Evolutionary conservation across 108 stramenopile species (phyloP).

Genomic region (Cyclotella sp.): DNA sequence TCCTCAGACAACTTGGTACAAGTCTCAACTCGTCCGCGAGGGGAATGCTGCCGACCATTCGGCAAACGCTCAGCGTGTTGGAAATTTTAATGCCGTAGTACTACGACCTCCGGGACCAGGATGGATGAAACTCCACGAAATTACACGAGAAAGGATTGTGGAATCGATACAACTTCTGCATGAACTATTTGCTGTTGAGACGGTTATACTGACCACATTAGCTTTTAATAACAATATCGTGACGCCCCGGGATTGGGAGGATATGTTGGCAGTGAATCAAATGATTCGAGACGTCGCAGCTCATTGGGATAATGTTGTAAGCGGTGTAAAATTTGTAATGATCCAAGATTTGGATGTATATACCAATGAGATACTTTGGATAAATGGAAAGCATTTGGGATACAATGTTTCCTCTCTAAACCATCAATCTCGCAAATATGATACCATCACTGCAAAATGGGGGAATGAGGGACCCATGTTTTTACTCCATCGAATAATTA

Average conservation of each 20-base stretch:
- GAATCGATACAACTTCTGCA: constrained; percentile 24
- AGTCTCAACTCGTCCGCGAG: background rate
- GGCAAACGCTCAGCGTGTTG: background rate
- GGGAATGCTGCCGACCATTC: background rate
- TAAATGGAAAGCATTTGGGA: constrained; percentile 32
- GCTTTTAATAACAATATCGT: constrained; percentile 34
- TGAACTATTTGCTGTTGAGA: constrained; percentile 16
- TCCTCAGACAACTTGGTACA: constrained; percentile 2
- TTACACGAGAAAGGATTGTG: constrained; percentile 24
- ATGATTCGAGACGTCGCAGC: constrained; percentile 30
- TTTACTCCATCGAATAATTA: constrained; percentile 27
- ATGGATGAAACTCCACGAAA: constrained; percentile 29
- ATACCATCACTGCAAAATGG: constrained; percentile 15
- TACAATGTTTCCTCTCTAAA: constrained; percentile 11
- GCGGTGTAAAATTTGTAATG: constrained; percentile 21
- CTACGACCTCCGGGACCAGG: constrained; percentile 20
- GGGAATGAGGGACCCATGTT: constrained; percentile 4
- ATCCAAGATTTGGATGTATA: constrained; percentile 31
- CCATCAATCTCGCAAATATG: background rate
- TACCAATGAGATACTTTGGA: constrained; percentile 40
- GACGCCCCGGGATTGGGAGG: constrained; percentile 29
- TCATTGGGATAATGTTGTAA: constrained; percentile 8
- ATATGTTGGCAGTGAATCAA: constrained; percentile 27
- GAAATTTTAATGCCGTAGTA: constrained; percentile 17
- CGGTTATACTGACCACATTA: constrained; percentile 27